phyloP scores from a whole-genome alignment of 345 rosid species.

The Trapa bicornis region DNA sequence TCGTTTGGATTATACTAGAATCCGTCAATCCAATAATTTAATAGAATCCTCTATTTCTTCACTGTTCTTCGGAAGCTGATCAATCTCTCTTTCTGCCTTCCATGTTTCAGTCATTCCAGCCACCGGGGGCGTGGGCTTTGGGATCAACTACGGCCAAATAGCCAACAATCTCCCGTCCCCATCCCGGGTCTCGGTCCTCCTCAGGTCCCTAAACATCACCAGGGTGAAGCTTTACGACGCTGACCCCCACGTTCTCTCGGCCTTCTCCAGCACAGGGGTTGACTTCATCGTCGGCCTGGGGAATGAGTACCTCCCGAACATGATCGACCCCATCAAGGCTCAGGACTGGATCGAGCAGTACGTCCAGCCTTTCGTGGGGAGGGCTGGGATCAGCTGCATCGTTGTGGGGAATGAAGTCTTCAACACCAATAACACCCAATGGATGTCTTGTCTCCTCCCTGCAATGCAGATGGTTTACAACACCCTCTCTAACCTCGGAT shows the following conservation, averaged over 20 bases:
- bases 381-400: slow-evolving; percentile 53
- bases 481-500: slow-evolving; percentile 6
- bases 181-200: slow-evolving; percentile 39
- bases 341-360: slow-evolving; percentile 53
- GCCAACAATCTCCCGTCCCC: slow-evolving; percentile 85
- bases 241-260: slow-evolving; percentile 61
- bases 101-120: slow-evolving; percentile 13
- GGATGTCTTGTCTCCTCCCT: slow-evolving; percentile 39
- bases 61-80: neutral
- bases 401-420: slow-evolving; percentile 76
- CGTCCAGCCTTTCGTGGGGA: slow-evolving; percentile 45
- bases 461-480: slow-evolving; percentile 29
- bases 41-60: neutral
- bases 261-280: slow-evolving; percentile 55
- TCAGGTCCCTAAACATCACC: slow-evolving; percentile 52
- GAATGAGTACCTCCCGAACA: slow-evolving; percentile 39
- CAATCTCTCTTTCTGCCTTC: neutral
- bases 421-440: slow-evolving; percentile 16
- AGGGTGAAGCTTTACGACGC: slow-evolving; percentile 76
- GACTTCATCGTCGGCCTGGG: slow-evolving; percentile 73
- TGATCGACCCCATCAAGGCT: slow-evolving; percentile 53
- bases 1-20: too few species aligned
- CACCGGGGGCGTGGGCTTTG: slow-evolving; percentile 27
- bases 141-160: slow-evolving; percentile 89
- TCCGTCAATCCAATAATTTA: too few species aligned